Evolutionary conservation across 805 yeast genomes (phyloP).

Genomic region (baker's yeast (Saccharomyces cerevisiae)): DNA sequence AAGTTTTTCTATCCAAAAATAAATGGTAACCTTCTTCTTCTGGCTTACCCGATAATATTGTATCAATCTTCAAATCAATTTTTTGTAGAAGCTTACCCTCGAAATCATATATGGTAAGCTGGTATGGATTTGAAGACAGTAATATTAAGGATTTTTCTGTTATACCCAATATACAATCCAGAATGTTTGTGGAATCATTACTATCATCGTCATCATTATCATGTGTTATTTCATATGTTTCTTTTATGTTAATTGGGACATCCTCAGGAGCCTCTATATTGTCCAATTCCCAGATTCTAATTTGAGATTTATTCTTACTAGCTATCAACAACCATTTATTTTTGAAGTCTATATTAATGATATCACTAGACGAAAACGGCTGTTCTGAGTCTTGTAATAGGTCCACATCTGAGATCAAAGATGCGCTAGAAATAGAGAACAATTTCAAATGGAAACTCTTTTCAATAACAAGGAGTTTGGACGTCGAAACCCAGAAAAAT

Average conservation of each 20-base stretch:
- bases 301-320: conserved; percentile 1
- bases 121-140: conserved; percentile 15
- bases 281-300: conserved; percentile 15
- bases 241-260: conserved; percentile 6
- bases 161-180: conserved; percentile 23
- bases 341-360: conserved; percentile 20
- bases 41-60: conserved; percentile 3
- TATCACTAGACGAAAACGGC: conserved; percentile 7
- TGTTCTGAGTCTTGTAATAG: not conserved
- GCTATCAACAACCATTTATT: conserved; percentile 25
- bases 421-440: not conserved
- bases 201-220: not conserved
- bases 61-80: conserved; percentile 12
- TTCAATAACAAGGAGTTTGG: not conserved
- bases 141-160: conserved; percentile 29
- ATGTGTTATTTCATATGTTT: conserved; percentile 8
- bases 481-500: not conserved
- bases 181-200: conserved; percentile 1
- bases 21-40: conserved; percentile 6
- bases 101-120: conserved; percentile 23
- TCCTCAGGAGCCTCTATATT: conserved; percentile 1
- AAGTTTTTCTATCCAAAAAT: conserved; percentile 23
- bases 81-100: conserved; percentile 22
- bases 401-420: not conserved
- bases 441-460: not conserved